These are phyloP conservation scores for Eucalyptus victrix DNA, from an alignment of 345 rosid species.

Conservation along the genomic window DNA sequence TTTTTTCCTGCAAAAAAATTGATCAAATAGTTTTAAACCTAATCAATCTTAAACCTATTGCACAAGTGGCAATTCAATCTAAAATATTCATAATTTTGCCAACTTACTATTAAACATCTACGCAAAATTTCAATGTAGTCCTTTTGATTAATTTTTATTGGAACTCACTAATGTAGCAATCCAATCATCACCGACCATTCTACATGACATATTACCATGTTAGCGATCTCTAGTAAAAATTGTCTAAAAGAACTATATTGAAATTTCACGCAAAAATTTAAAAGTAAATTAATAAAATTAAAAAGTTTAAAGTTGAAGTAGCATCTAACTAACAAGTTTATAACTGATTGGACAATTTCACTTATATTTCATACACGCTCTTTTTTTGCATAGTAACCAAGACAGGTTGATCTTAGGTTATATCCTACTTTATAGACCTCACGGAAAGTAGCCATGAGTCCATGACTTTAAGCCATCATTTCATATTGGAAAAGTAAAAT, in stretches of 20 bases:
- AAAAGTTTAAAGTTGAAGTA: rapidly evolving
- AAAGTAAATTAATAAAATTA: neutral
- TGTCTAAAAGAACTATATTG: too few species aligned
- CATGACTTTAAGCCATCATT: neutral
- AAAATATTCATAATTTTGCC: neutral
- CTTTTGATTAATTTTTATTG: too few species aligned
- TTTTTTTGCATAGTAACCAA: neutral
- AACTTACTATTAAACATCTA: neutral
- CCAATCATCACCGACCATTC: too few species aligned
- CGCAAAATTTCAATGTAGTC: neutral
- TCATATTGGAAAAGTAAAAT: neutral
- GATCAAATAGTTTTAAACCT: neutral
- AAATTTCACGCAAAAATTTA: too few species aligned
- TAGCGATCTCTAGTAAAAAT: too few species aligned
- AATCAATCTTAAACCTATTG: neutral
- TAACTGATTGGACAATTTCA: neutral
- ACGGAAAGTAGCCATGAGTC: neutral
- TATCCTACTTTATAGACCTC: neutral
- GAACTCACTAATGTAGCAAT: rapidly evolving
- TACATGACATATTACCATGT: too few species aligned
- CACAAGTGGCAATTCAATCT: too few species aligned
- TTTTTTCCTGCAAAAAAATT: neutral
- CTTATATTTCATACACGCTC: neutral
- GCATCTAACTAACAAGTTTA: neutral
- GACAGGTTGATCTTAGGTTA: neutral